A percentile compares a stretch with the other conserved stretches of the same genome.
Evolutionary conservation across 2,329 filamentous ascomycete species (phyloP).

Genomic region (Lizonia empirigonia): DNA sequence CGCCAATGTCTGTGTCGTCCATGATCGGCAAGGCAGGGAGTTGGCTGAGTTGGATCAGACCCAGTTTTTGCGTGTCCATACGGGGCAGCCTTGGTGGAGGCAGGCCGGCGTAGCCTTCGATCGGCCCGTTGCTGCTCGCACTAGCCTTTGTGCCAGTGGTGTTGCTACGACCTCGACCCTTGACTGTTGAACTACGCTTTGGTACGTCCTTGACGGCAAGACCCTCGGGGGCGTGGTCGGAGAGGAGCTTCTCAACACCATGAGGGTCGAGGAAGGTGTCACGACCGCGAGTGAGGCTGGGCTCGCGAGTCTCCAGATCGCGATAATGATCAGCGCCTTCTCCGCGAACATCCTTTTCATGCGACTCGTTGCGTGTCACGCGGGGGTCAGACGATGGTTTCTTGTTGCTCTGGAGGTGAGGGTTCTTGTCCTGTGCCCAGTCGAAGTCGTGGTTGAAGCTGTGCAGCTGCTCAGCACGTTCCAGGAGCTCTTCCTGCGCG

Average conservation of each 20-base stretch:
- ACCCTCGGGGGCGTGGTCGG: conserved; percentile 67
- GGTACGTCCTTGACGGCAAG: conserved; percentile 49
- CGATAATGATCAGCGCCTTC: conserved; percentile 76
- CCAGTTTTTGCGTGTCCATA: conserved; percentile 69
- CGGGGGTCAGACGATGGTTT: conserved; percentile 63
- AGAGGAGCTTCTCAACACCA: conserved; percentile 72
- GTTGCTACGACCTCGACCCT: conserved; percentile 39
- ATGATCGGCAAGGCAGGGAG: conserved; percentile 70
- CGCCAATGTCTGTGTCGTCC: conserved; percentile 84
- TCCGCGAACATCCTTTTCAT: conserved; percentile 78
- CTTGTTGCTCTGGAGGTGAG: conserved; percentile 60
- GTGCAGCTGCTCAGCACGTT: conserved; percentile 60
- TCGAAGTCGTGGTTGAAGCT: conserved; percentile 81
- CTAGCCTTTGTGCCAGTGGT: conserved; percentile 40
- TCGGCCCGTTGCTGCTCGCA: conserved; percentile 34
- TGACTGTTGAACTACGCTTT: conserved; percentile 52
- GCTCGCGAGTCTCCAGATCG: conserved; percentile 55
- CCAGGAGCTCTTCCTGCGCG: conserved; percentile 62
- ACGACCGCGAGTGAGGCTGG: conserved; percentile 66
- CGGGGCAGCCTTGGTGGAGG: conserved; percentile 66
- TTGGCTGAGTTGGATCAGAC: conserved; percentile 70
- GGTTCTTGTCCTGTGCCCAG: conserved; percentile 63
- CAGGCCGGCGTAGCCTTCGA: conserved; percentile 55
- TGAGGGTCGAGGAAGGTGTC: conserved; percentile 73
- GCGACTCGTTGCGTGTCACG: conserved; percentile 65